Conservation (phyloP, 2,329 filamentous ascomycete genomes). For the Microsporum canis region DNA sequence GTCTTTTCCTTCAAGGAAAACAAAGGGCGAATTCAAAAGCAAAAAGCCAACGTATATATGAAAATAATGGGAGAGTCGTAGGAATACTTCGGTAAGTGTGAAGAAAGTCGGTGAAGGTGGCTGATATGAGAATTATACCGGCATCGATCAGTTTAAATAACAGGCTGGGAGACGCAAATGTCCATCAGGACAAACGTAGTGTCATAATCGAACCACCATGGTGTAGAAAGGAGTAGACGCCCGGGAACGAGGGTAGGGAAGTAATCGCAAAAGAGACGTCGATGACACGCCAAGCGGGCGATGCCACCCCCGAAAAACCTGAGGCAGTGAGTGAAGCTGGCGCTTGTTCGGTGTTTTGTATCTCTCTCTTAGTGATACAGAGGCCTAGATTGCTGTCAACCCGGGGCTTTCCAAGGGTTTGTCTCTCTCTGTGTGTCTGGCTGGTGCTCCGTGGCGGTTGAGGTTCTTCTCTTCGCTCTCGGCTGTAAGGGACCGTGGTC, state of each 20-base stretch:
- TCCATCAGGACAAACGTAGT: constrained; percentile 4
- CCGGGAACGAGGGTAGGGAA: background rate
- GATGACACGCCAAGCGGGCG: background rate
- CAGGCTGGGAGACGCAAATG: background rate
- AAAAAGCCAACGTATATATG: background rate
- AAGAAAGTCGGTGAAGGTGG: background rate
- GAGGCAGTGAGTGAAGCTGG: background rate
- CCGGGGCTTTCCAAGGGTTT: background rate
- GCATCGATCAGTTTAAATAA: background rate
- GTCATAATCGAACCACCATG: constrained; percentile 1
- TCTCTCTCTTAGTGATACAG: background rate
- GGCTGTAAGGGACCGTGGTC: background rate
- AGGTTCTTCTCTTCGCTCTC: background rate
- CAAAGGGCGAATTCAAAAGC: background rate
- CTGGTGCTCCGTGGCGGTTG: background rate
- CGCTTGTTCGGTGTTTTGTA: background rate
- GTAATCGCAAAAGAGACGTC: background rate
- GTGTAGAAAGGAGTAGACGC: background rate
- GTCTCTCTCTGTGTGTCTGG: background rate
- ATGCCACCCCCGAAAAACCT: background rate
- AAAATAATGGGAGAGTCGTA: background rate
- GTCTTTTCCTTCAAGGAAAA: background rate
- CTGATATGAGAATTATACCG: background rate
- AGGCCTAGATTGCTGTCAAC: background rate
- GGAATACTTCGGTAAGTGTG: background rate